These are phyloP conservation scores for Ustilago curta DNA, from an alignment of 1,284 basidiomycete species.

Conservation along the genomic window DNA sequence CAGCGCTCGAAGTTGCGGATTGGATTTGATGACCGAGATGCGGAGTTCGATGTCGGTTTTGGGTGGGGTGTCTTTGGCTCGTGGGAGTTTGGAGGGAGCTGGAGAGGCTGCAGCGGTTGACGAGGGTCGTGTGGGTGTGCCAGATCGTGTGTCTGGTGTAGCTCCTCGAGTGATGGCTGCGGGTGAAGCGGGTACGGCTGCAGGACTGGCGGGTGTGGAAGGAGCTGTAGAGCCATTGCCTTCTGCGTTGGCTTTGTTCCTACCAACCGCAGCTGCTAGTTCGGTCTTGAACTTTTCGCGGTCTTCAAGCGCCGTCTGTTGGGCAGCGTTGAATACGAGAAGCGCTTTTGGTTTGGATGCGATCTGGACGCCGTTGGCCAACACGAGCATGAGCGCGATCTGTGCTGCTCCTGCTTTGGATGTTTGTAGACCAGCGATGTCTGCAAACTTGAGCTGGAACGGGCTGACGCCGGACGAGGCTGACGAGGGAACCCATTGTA, in stretches of 20 bases:
- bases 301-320: conserved; percentile 46
- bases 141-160: conserved; percentile 24
- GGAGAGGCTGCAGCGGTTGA: conserved; percentile 10
- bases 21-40: conserved; percentile 59
- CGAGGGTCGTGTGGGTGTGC: conserved; percentile 18
- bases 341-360: conserved; percentile 47
- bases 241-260: conserved; percentile 27
- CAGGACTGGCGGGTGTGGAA: conserved; percentile 22
- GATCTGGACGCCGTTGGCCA: conserved; percentile 44
- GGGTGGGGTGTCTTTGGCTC: conserved; percentile 9
- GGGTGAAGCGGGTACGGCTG: conserved; percentile 20
- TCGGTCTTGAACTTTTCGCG: conserved; percentile 59
- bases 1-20: conserved; percentile 56
- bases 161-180: conserved; percentile 15
- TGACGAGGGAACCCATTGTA: conserved; percentile 54
- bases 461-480: conserved; percentile 33
- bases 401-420: conserved; percentile 57
- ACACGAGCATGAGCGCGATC: conserved; percentile 57
- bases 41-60: conserved; percentile 61
- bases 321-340: conserved; percentile 55
- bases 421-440: conserved; percentile 56
- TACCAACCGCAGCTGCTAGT: conserved; percentile 49
- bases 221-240: conserved; percentile 11
- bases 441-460: conserved; percentile 38
- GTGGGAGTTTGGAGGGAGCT: not conserved